phyloP scores from a whole-genome alignment of 2,329 filamentous ascomycete genomes.

The Diplodia intermedia region DNA sequence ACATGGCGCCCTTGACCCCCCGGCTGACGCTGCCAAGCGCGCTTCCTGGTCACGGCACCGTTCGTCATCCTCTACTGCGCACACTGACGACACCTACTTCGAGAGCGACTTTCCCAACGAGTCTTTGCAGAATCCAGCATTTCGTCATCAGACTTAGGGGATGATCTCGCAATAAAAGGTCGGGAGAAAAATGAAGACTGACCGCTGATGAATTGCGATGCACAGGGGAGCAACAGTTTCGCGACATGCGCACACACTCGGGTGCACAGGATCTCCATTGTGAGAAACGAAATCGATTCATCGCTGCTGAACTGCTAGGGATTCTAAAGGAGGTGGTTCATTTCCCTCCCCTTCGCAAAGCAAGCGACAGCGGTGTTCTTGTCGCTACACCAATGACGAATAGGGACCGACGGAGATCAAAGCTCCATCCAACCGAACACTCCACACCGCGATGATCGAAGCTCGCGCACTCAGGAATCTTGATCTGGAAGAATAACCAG shows the following conservation, averaged over 20 bases:
- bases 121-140: neutral
- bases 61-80: neutral
- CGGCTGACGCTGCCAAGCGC: conserved; percentile 15
- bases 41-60: conserved; percentile 7
- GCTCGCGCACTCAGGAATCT: neutral
- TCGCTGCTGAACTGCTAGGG: neutral
- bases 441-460: neutral
- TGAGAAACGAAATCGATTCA: conserved; percentile 8
- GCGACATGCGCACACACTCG: neutral
- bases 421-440: neutral
- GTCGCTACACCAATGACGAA: neutral
- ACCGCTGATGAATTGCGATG: neutral
- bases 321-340: neutral
- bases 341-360: neutral
- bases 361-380: neutral
- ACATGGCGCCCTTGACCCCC: conserved; percentile 16
- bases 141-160: neutral
- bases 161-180: neutral
- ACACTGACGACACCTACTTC: neutral
- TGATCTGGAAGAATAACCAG: neutral
- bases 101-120: no score
- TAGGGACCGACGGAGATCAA: neutral
- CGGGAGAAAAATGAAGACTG: neutral
- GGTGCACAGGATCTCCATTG: neutral
- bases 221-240: neutral